These are phyloP conservation scores for Sphenostylis stenocarpa DNA, from an alignment of 306 rosid species.

Conservation along the genomic window DNA sequence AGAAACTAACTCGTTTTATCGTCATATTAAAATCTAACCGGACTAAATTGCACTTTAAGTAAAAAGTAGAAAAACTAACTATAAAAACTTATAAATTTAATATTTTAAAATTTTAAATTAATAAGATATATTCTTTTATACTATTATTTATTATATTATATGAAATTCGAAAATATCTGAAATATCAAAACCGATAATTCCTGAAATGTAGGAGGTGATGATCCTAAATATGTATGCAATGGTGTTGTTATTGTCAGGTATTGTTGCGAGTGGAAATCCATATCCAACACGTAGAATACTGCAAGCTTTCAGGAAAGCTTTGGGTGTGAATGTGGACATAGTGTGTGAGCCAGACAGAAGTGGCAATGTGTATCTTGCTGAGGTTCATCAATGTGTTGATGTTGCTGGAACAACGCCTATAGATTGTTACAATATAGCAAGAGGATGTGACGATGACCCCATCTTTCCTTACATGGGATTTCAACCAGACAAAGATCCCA, in stretches of 20 bases:
- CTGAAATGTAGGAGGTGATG: too few species aligned
- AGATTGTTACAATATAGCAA: not conserved
- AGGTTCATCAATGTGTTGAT: not conserved
- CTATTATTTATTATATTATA: too few species aligned
- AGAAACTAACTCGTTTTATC: too few species aligned
- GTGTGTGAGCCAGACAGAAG: not conserved
- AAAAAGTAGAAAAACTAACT: too few species aligned
- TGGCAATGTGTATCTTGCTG: not conserved
- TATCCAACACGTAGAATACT: not conserved
- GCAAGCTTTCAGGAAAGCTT: not conserved
- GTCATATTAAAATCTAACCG: too few species aligned
- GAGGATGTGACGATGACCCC: not conserved
- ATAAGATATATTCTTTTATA: too few species aligned
- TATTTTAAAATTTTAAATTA: too few species aligned
- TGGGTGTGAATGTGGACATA: not conserved
- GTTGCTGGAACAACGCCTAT: not conserved
- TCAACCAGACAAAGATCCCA: not conserved
- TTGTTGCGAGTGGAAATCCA: not conserved
- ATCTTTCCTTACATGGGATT: constrained; percentile 2
- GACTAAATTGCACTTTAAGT: too few species aligned
- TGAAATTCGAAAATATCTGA: too few species aligned
- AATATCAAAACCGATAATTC: too few species aligned
- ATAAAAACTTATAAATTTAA: too few species aligned
- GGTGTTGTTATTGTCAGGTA: not conserved
- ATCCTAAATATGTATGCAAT: too few species aligned